phyloP scores from a whole-genome alignment of 257 asterid species.

The Gentiana macrophylla region DNA sequence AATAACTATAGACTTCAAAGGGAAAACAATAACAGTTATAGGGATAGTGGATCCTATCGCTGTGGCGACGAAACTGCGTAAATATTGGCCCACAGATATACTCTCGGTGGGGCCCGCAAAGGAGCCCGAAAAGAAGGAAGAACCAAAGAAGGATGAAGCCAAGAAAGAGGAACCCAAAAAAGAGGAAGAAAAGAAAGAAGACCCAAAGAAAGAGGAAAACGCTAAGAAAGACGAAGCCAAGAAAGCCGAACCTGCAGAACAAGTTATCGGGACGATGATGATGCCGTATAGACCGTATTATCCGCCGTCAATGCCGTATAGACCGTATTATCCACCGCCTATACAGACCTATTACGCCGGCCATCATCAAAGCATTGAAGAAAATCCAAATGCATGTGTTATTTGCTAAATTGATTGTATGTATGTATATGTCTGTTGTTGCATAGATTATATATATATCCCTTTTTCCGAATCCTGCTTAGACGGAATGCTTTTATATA shows the following conservation, averaged over 20 bases:
- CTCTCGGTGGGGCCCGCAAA: conserved; percentile 69
- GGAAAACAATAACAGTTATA: conserved; percentile 55
- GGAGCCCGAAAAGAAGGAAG: conserved; percentile 77
- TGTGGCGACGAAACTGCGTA: conserved; percentile 67
- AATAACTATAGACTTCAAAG: conserved; percentile 58
- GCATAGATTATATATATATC: too few species aligned
- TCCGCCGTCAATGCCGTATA: too few species aligned
- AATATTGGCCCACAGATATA: conserved; percentile 56
- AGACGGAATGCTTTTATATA: too few species aligned
- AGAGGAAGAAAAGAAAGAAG: conserved; percentile 29
- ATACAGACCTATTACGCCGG: conserved; percentile 16
- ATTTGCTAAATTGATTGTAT: conserved; percentile 27
- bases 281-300: conserved; percentile 41
- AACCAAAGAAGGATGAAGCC: conserved; percentile 65
- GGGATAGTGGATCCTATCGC: conserved; percentile 82
- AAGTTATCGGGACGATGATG: conserved; percentile 1
- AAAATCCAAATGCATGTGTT: conserved; percentile 67
- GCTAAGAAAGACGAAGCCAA: conserved; percentile 23
- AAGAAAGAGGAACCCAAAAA: conserved; percentile 66
- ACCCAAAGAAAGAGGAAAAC: conserved; percentile 22
- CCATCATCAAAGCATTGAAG: conserved; percentile 58
- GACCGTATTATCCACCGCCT: conserved; percentile 14
- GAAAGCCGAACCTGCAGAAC: conserved; percentile 14
- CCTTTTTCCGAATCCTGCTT: too few species aligned
- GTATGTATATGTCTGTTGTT: neutral